Evolutionary conservation across 2,329 filamentous ascomycete species (phyloP).

Genomic region (Talaromyces sp.): DNA sequence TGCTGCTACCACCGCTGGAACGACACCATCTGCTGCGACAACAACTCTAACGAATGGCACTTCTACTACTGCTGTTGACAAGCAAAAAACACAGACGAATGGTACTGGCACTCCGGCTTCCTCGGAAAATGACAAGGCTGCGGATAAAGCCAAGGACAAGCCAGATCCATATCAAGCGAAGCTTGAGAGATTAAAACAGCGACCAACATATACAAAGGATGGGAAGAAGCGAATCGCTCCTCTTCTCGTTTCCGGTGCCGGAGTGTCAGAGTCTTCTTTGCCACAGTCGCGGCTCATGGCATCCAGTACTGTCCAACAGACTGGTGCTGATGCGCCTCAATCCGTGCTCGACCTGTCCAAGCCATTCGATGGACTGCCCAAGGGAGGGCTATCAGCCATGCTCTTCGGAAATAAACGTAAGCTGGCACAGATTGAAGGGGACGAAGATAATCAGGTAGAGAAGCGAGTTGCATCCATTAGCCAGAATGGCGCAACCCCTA

Average conservation of each 20-base stretch:
- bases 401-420: conserved; percentile 92
- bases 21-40: neutral
- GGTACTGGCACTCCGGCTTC: conserved; percentile 25
- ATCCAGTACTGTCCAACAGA: conserved; percentile 58
- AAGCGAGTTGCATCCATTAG: conserved; percentile 56
- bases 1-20: conserved; percentile 18
- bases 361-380: conserved; percentile 87
- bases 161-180: conserved; percentile 54
- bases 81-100: conserved; percentile 31
- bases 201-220: conserved; percentile 92
- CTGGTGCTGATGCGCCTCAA: conserved; percentile 68
- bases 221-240: conserved; percentile 95
- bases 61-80: conserved; percentile 26
- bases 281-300: conserved; percentile 85
- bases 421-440: conserved; percentile 64
- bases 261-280: conserved; percentile 77
- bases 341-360: conserved; percentile 85
- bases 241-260: conserved; percentile 83
- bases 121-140: conserved; percentile 29
- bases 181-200: conserved; percentile 71
- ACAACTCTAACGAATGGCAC: conserved; percentile 39
- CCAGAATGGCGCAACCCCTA: conserved; percentile 63
- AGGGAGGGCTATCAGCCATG: conserved; percentile 78
- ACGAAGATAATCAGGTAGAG: conserved; percentile 61
- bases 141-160: conserved; percentile 33